These are phyloP conservation scores for Elongisporangium prolatum DNA, from an alignment of 352 stramenopile genomes.

Conservation along the genomic window DNA sequence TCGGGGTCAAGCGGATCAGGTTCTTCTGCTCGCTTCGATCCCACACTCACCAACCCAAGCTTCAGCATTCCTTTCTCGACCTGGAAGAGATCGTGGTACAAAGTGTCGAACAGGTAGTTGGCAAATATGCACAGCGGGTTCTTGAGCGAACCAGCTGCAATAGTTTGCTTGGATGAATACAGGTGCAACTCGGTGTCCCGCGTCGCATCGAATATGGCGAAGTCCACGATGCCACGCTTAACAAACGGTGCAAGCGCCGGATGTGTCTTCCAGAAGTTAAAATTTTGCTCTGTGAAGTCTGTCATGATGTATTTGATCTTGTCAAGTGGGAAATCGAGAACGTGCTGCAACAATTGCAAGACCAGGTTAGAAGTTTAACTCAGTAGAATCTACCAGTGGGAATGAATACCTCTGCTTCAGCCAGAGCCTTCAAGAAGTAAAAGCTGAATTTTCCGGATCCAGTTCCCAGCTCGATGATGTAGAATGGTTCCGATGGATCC, in stretches of 20 bases:
- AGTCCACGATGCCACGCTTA: conserved; percentile 84
- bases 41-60: conserved; percentile 88
- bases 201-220: conserved; percentile 93
- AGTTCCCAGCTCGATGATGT: conserved; percentile 92
- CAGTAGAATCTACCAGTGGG: background rate
- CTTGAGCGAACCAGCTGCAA: conserved; percentile 45
- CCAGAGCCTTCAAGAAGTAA: conserved; percentile 90
- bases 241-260: conserved; percentile 84
- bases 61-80: conserved; percentile 84
- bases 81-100: conserved; percentile 90
- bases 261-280: conserved; percentile 92
- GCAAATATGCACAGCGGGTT: conserved; percentile 91
- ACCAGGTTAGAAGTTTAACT: conserved; percentile 1
- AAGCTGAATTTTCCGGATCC: conserved; percentile 94
- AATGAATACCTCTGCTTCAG: conserved; percentile 38
- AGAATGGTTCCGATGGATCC: conserved; percentile 82
- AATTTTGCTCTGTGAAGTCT: conserved; percentile 91
- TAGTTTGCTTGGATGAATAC: conserved; percentile 41
- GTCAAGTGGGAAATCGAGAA: conserved; percentile 84
- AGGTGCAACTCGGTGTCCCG: conserved; percentile 80
- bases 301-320: conserved; percentile 95
- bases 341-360: conserved; percentile 21
- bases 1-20: conserved; percentile 88
- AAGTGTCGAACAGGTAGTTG: conserved; percentile 95
- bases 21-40: conserved; percentile 58